Conservation (phyloP, 2,329 filamentous ascomycete genomes). For the Penicillium sp. region DNA sequence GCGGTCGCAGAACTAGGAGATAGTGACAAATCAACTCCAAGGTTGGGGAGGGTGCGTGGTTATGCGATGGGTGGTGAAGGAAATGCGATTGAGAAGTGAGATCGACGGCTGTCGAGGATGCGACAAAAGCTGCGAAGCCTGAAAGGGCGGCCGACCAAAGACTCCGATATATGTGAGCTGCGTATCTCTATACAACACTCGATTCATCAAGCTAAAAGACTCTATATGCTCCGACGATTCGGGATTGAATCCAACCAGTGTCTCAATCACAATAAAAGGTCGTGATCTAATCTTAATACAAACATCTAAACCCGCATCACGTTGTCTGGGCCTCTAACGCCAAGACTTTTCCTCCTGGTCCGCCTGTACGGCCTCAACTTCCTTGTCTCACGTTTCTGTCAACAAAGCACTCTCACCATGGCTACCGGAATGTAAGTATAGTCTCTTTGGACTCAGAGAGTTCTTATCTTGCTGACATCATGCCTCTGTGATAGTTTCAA, state of each 20-base stretch:
- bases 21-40: neutral
- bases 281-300: neutral
- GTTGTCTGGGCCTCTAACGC: conserved; percentile 7
- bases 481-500: conserved; percentile 49
- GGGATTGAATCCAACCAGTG: neutral
- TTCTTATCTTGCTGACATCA: conserved; percentile 2
- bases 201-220: neutral
- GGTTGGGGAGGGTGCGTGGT: neutral
- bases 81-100: neutral
- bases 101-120: conserved; percentile 3
- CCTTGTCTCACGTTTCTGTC: conserved; percentile 1
- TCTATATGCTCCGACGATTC: neutral
- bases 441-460: neutral
- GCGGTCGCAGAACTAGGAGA: neutral
- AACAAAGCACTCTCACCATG: conserved; percentile 14
- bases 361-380: conserved; percentile 11
- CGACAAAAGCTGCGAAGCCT: conserved; percentile 11
- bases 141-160: conserved; percentile 14
- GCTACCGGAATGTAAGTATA: conserved; percentile 23
- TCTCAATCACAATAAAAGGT: neutral
- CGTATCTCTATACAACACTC: neutral
- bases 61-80: neutral
- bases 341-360: conserved; percentile 19
- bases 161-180: neutral
- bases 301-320: conserved; percentile 1